Conservation (phyloP, 192 early-diverging fungal genomes). For the Rhizophagus clarus region DNA sequence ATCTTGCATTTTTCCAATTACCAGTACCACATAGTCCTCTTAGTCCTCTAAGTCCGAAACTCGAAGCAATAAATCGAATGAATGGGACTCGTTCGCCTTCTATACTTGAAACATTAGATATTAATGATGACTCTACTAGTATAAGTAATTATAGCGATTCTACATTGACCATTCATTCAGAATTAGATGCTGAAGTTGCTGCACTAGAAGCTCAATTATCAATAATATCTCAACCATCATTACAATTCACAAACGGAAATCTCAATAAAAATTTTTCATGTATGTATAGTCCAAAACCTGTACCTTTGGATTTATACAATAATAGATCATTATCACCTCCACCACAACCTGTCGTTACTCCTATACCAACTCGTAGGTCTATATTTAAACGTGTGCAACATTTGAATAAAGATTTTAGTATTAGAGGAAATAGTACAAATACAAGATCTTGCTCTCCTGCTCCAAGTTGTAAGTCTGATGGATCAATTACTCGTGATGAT, state of each 20-base stretch:
- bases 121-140: constrained; percentile 9
- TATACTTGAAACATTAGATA: constrained; percentile 36
- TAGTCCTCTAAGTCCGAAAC: constrained; percentile 48
- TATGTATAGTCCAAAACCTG: constrained; percentile 30
- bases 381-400: constrained; percentile 69
- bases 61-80: constrained; percentile 42
- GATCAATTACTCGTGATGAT: not conserved
- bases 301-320: constrained; percentile 3
- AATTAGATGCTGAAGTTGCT: constrained; percentile 11
- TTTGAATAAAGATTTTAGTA: constrained; percentile 63
- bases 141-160: constrained; percentile 9
- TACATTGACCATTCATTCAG: not conserved
- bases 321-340: not conserved
- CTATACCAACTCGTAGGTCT: constrained; percentile 50
- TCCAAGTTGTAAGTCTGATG: constrained; percentile 7
- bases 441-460: constrained; percentile 8
- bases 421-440: constrained; percentile 44
- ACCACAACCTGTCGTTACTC: constrained; percentile 32
- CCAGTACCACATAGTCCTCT: constrained; percentile 57
- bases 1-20: constrained; percentile 74
- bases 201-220: constrained; percentile 1
- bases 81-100: constrained; percentile 36
- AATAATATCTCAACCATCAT: not conserved
- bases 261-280: not conserved
- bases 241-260: constrained; percentile 11